Evolutionary conservation across 306 rosid genomes (phyloP).

Genomic region (Delonix regia): DNA sequence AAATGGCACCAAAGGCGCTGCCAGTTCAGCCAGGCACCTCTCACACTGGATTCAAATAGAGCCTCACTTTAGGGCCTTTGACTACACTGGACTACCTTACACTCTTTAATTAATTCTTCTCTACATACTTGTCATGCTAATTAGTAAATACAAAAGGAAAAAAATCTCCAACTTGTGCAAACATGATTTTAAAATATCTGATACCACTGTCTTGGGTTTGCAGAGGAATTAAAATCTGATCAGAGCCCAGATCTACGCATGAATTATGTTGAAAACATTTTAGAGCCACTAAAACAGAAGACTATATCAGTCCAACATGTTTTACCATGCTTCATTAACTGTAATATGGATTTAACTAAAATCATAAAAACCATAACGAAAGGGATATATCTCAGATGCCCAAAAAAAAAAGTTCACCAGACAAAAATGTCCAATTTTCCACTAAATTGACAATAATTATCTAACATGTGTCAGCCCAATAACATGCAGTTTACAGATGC

Average conservation of each 20-base stretch:
- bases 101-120: too few relatives aligned
- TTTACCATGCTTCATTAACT: neutral
- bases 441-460: slow-evolving; percentile 8
- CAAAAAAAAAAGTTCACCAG: neutral
- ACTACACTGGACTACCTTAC: too few relatives aligned
- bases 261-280: neutral
- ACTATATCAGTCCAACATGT: neutral
- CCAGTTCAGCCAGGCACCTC: too few relatives aligned
- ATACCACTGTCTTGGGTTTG: neutral
- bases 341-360: neutral
- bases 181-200: neutral
- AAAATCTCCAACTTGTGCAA: neutral
- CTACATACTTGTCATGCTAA: neutral
- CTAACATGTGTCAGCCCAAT: neutral
- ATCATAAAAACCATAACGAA: neutral
- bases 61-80: too few relatives aligned
- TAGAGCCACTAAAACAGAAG: neutral
- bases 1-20: too few relatives aligned
- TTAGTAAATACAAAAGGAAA: neutral
- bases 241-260: neutral
- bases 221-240: neutral
- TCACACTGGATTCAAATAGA: too few relatives aligned
- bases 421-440: neutral
- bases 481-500: neutral
- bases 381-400: neutral